A percentile compares a stretch with the other conserved stretches of the same genome.
Conservation (phyloP, 306 rosid genomes). For the Cyamopsis tetragonoloba region DNA sequence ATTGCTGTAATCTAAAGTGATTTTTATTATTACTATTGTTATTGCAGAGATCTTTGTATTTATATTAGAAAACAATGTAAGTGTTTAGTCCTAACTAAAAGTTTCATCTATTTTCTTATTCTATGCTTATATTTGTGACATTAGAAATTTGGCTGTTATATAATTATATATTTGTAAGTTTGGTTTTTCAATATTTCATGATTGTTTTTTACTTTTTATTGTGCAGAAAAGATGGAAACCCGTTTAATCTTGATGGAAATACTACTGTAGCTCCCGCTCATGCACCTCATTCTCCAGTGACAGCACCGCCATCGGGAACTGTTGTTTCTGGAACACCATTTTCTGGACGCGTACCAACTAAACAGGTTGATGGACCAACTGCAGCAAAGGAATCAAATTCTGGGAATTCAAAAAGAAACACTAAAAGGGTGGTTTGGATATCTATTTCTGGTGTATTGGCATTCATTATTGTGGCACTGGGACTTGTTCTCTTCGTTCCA, state of each 20-base stretch:
- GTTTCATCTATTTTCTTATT: background rate
- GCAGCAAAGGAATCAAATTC: slow-evolving; percentile 49
- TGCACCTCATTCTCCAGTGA: slow-evolving; percentile 45
- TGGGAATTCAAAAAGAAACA: slow-evolving; percentile 42
- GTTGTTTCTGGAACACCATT: slow-evolving; percentile 42
- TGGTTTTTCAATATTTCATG: slow-evolving; percentile 23
- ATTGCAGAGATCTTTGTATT: background rate
- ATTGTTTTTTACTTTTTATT: slow-evolving; percentile 16
- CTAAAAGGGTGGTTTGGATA: slow-evolving; percentile 69
- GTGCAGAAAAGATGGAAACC: slow-evolving; percentile 87
- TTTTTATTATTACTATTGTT: background rate
- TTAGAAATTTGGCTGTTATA: background rate
- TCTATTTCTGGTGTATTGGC: slow-evolving; percentile 53
- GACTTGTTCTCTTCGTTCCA: slow-evolving; percentile 56
- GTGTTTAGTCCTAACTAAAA: background rate
- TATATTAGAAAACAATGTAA: background rate
- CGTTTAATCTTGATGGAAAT: slow-evolving; percentile 43
- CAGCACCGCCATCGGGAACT: slow-evolving; percentile 43
- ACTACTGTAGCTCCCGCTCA: slow-evolving; percentile 48
- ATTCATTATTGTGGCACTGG: slow-evolving; percentile 51
- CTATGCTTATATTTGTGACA: slow-evolving; percentile 8
- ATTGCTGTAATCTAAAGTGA: background rate
- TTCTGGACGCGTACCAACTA: slow-evolving; percentile 47
- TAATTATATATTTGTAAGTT: background rate
- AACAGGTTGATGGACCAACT: slow-evolving; percentile 62